phyloP scores from a whole-genome alignment of 306 rosid species.

The Rosa persica region DNA sequence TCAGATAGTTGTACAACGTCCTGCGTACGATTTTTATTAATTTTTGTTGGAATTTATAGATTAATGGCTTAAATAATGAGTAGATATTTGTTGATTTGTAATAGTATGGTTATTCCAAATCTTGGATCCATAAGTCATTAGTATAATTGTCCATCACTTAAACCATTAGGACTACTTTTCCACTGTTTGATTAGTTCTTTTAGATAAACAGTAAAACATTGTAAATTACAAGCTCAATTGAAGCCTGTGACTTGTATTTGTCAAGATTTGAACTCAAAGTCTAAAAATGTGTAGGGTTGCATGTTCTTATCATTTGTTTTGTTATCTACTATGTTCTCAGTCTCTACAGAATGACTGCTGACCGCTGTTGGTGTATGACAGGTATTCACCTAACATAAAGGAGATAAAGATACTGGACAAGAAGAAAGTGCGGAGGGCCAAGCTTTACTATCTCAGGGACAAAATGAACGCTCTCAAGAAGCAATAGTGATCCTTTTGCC shows the following conservation, averaged over 20 bases:
- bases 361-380: slow-evolving; percentile 33
- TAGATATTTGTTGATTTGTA: neutral
- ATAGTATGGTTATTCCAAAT: neutral
- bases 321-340: slow-evolving; percentile 12
- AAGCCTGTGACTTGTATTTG: neutral
- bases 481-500: slow-evolving; percentile 26
- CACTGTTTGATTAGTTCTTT: neutral
- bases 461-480: slow-evolving; percentile 83
- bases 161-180: neutral
- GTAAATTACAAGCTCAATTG: neutral
- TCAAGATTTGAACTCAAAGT: neutral
- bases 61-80: neutral
- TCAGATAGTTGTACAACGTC: neutral
- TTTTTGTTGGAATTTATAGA: neutral
- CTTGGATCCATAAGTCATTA: neutral
- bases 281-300: neutral
- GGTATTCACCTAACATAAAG: slow-evolving; percentile 98
- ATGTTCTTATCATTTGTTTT: slow-evolving; percentile 5
- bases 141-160: neutral
- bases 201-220: neutral
- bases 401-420: slow-evolving; percentile 94
- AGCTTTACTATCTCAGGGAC: slow-evolving; percentile 90
- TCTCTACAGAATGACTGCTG: slow-evolving; percentile 14
- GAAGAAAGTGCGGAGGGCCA: slow-evolving; percentile 94
- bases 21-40: neutral